phyloP scores from a whole-genome alignment of 2,329 filamentous ascomycete species.

The Verticillium longisporum region DNA sequence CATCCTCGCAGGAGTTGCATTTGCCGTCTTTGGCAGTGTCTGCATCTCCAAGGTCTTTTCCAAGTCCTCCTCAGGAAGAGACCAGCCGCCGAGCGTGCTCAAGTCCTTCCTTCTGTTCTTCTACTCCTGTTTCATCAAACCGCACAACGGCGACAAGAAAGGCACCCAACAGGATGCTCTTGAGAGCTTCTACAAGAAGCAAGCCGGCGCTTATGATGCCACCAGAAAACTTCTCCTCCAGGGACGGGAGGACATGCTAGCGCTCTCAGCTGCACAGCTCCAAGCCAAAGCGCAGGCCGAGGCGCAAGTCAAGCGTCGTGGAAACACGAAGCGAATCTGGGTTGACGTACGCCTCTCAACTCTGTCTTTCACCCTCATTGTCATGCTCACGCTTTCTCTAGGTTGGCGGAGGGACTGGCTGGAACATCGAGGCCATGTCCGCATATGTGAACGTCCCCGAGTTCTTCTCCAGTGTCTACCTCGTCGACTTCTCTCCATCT shows the following conservation, averaged over 20 bases:
- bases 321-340: conserved; percentile 66
- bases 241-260: conserved; percentile 89
- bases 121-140: conserved; percentile 89
- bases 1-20: conserved; percentile 44
- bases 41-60: conserved; percentile 38
- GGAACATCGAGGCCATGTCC: conserved; percentile 90
- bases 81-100: conserved; percentile 40
- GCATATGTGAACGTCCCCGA: conserved; percentile 68
- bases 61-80: conserved; percentile 21
- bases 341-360: conserved; percentile 62
- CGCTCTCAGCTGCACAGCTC: conserved; percentile 81
- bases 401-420: conserved; percentile 87
- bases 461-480: conserved; percentile 86
- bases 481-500: conserved; percentile 91
- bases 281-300: conserved; percentile 49
- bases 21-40: conserved; percentile 43
- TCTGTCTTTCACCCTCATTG: background rate
- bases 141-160: conserved; percentile 62
- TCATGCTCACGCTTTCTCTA: conserved; percentile 26
- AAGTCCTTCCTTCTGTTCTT: conserved; percentile 63
- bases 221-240: conserved; percentile 74
- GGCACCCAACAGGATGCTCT: conserved; percentile 83
- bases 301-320: conserved; percentile 29
- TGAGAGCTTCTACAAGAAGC: conserved; percentile 91
- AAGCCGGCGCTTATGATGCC: conserved; percentile 81